Percentiles rank a stretch among this genome's conserved stretches.
Conservation (phyloP, 306 rosid species). For the Albizia julibrissin region DNA sequence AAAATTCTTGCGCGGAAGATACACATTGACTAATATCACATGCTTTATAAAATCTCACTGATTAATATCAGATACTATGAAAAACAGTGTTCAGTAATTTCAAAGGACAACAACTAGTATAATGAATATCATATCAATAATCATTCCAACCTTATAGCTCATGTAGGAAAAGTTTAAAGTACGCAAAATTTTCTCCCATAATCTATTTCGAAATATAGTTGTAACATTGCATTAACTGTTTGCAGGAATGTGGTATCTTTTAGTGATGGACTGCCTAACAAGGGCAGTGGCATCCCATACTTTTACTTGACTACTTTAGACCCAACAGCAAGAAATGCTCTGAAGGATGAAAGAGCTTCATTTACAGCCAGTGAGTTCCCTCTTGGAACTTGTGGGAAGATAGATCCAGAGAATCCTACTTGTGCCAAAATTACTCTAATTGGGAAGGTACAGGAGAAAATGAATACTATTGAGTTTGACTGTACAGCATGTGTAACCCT, state of each 20-base stretch:
- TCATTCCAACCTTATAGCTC: background rate
- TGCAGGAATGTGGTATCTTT: slow-evolving; percentile 87
- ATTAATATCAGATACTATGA: background rate
- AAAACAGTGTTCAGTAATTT: background rate
- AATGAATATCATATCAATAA: background rate
- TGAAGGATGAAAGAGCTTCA: slow-evolving; percentile 71
- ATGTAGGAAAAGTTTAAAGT: background rate
- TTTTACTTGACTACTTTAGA: slow-evolving; percentile 90
- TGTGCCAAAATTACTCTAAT: slow-evolving; percentile 83
- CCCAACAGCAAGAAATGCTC: slow-evolving; percentile 76
- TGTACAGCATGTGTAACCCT: background rate
- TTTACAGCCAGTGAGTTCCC: slow-evolving; percentile 81
- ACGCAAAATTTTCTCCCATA: background rate
- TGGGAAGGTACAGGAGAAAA: slow-evolving; percentile 66
- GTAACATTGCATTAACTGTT: slow-evolving; percentile 11
- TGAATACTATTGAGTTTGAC: background rate
- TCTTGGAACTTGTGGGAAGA: slow-evolving; percentile 80
- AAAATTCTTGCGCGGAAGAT: background rate
- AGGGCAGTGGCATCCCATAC: slow-evolving; percentile 80
- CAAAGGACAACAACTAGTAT: background rate
- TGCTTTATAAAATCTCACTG: background rate
- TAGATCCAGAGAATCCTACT: slow-evolving; percentile 85
- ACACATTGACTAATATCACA: background rate
- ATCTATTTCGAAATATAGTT: background rate
- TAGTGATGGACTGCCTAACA: slow-evolving; percentile 74